phyloP scores from a whole-genome alignment of 78 protist species.

The Protostelium mycophagum region DNA sequence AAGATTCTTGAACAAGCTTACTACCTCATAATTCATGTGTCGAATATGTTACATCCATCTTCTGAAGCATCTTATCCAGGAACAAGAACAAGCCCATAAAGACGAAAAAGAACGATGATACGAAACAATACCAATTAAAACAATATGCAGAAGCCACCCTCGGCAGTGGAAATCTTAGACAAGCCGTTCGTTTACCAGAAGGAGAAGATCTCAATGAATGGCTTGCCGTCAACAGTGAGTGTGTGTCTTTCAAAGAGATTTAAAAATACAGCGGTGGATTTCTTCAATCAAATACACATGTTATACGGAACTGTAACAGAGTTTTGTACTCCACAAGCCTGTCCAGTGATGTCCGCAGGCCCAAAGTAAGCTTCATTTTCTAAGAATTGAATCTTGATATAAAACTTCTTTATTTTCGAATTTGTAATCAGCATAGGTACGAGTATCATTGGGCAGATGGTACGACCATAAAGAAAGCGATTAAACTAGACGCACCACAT shows the following conservation, averaged over 20 bases:
- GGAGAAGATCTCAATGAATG: conserved; percentile 78
- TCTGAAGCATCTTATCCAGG: conserved; percentile 2
- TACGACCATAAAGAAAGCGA: conserved; percentile 78
- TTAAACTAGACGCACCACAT: conserved; percentile 89
- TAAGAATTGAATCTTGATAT: not conserved
- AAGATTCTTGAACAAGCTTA: not conserved
- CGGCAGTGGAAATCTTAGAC: conserved; percentile 59
- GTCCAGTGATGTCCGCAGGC: conserved; percentile 96
- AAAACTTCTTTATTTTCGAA: not conserved
- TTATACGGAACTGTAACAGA: conserved; percentile 95
- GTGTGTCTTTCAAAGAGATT: not conserved
- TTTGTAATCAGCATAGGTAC: conserved; percentile 19
- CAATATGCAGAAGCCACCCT: conserved; percentile 56
- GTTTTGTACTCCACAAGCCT: conserved; percentile 90
- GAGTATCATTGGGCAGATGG: conserved; percentile 98
- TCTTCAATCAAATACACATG: conserved; percentile 95
- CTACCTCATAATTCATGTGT: not conserved
- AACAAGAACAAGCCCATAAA: conserved; percentile 57
- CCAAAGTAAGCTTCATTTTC: conserved; percentile 21
- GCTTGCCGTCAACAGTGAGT: conserved; percentile 75
- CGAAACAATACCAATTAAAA: conserved; percentile 53
- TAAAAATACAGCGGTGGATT: conserved; percentile 84
- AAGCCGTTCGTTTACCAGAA: conserved; percentile 64
- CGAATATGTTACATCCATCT: not conserved
- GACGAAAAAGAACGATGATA: conserved; percentile 55